phyloP scores from a whole-genome alignment of 2,329 filamentous ascomycete species.

The Neurospora sp. region DNA sequence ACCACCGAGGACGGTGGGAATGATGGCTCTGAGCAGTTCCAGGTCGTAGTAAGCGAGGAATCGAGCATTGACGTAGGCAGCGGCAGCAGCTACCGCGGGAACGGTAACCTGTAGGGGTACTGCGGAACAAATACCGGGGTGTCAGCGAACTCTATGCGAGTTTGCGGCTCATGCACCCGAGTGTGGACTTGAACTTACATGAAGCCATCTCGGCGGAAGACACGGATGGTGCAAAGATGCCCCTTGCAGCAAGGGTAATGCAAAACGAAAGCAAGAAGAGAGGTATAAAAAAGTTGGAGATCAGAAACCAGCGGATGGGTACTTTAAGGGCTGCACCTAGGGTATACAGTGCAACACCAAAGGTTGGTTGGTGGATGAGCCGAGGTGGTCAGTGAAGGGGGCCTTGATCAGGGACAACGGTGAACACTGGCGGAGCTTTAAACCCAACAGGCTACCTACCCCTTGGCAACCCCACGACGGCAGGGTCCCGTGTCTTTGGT shows the following conservation, averaged over 20 bases:
- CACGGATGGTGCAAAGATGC: not conserved
- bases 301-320: not conserved
- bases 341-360: not conserved
- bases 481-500: not conserved
- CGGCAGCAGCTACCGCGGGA: slow-evolving; percentile 53
- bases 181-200: slow-evolving; percentile 7
- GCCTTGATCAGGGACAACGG: not conserved
- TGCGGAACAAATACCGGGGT: slow-evolving; percentile 16
- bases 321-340: not conserved
- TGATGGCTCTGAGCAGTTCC: slow-evolving; percentile 44
- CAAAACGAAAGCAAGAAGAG: not conserved
- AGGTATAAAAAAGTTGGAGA: not conserved
- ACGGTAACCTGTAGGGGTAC: slow-evolving; percentile 45
- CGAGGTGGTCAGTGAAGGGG: not conserved
- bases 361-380: not conserved
- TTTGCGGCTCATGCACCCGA: not conserved
- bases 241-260: not conserved
- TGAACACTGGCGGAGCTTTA: not conserved
- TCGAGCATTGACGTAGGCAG: slow-evolving; percentile 74
- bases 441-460: not conserved
- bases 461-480: not conserved
- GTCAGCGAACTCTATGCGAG: slow-evolving; percentile 4
- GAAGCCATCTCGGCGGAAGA: slow-evolving; percentile 8
- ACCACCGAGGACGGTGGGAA: slow-evolving; percentile 35
- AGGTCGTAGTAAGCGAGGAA: slow-evolving; percentile 58